phyloP scores from a whole-genome alignment of 371 early-diverging fungal species.

The Mucor lusitanicus region DNA sequence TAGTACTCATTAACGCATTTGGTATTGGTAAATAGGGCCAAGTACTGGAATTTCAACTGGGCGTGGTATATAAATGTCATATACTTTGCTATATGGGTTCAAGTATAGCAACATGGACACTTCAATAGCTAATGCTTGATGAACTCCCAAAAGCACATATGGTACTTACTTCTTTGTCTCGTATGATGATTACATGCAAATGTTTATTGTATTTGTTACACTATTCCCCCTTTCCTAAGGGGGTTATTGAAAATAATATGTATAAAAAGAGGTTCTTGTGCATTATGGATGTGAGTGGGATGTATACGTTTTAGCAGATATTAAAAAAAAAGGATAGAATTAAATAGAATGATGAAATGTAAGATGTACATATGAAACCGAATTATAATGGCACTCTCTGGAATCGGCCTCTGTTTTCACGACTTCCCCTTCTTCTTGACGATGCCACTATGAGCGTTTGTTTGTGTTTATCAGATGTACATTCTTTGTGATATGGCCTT shows the following conservation, averaged over 20 bases:
- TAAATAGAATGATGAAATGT: neutral
- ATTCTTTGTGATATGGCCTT: neutral
- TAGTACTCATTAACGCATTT: too few species aligned
- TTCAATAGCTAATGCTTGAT: too few species aligned
- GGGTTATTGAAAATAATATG: neutral
- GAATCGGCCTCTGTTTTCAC: neutral
- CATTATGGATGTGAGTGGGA: neutral
- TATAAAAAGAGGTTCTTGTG: neutral
- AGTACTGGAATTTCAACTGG: too few species aligned
- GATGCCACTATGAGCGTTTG: neutral
- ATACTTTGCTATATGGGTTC: too few species aligned
- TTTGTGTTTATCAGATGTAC: neutral
- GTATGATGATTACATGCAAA: neutral
- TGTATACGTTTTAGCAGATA: neutral
- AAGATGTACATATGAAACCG: neutral
- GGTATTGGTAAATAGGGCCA: too few species aligned
- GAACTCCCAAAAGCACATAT: too few species aligned
- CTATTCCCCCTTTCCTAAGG: neutral
- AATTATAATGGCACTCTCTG: neutral
- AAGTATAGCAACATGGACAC: too few species aligned
- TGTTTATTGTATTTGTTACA: neutral
- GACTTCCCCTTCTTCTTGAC: neutral
- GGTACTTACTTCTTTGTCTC: neutral
- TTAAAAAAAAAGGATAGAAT: neutral
- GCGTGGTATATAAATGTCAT: too few species aligned